Conservation (phyloP, 768 basidiomycete genomes). For the Tremella mesenterica region DNA sequence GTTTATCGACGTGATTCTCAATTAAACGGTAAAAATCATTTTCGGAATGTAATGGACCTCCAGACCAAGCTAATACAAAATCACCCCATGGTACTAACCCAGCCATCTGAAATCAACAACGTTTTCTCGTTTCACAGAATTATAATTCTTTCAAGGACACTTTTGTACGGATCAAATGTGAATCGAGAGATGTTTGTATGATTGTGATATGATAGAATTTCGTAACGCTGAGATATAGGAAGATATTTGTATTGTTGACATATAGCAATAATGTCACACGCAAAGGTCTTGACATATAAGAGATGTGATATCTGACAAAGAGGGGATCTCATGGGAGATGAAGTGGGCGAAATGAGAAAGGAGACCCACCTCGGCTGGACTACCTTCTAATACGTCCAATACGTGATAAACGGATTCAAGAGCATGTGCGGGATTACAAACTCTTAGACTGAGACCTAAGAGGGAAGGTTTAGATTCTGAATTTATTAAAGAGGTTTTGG, state of each 20-base stretch:
- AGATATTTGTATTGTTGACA: too few relatives aligned
- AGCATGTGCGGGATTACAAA: conserved; percentile 81
- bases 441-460: conserved; percentile 85
- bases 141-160: background rate
- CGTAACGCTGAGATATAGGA: background rate
- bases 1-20: conserved; percentile 87
- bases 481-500: conserved; percentile 46
- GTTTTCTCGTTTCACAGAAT: background rate
- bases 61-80: conserved; percentile 83
- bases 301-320: too few relatives aligned
- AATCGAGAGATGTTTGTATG: background rate
- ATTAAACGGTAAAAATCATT: conserved; percentile 95
- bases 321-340: too few relatives aligned
- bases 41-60: conserved; percentile 80
- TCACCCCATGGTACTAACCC: conserved; percentile 85
- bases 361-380: conserved; percentile 55
- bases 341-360: too few relatives aligned
- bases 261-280: too few relatives aligned
- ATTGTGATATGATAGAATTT: background rate
- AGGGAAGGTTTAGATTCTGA: conserved; percentile 63
- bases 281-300: too few relatives aligned
- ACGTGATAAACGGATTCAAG: conserved; percentile 97
- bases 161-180: too few relatives aligned
- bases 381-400: conserved; percentile 88
- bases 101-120: conserved; percentile 1